phyloP scores from a whole-genome alignment of 2,329 filamentous ascomycete genomes.

The Sporothrix brasiliensis region DNA sequence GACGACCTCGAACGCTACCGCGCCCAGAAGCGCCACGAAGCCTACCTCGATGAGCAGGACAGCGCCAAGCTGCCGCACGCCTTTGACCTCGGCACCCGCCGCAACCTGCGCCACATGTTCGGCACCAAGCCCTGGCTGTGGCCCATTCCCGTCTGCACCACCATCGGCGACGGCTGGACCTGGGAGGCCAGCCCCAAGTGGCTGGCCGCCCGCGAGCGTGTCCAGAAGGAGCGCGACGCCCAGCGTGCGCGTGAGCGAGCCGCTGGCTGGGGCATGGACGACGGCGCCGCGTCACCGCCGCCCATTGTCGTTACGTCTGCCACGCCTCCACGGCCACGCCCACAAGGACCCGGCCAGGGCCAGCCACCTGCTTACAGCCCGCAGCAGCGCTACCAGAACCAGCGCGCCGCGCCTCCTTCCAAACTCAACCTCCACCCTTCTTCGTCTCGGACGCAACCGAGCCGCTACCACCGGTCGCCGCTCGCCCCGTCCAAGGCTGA shows the following conservation, averaged over 20 bases:
- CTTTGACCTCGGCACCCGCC: conserved; percentile 84
- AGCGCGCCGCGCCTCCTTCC: background rate
- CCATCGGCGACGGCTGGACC: conserved; percentile 87
- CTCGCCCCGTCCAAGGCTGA: conserved; percentile 54
- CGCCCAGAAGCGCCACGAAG: conserved; percentile 59
- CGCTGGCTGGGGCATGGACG: conserved; percentile 64
- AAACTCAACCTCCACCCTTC: background rate
- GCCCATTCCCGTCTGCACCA: conserved; percentile 80
- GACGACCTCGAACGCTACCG: conserved; percentile 59
- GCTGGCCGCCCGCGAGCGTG: conserved; percentile 68
- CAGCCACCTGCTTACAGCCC: conserved; percentile 13
- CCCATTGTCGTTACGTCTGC: conserved; percentile 26
- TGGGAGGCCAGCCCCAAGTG: conserved; percentile 88
- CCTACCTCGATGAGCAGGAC: conserved; percentile 88
- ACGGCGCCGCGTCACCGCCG: conserved; percentile 35
- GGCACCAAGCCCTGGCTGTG: conserved; percentile 73
- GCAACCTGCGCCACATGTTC: conserved; percentile 80
- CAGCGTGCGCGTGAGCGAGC: conserved; percentile 66
- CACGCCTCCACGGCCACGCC: conserved; percentile 17
- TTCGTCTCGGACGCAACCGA: conserved; percentile 6
- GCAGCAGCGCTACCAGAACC: conserved; percentile 12
- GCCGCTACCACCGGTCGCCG: conserved; percentile 30
- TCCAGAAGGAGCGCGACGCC: conserved; percentile 60
- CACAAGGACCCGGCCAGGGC: background rate
- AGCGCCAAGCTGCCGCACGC: conserved; percentile 86